These are phyloP conservation scores for Leptodermis oblonga DNA, from an alignment of 257 asterid genomes.

Conservation along the genomic window DNA sequence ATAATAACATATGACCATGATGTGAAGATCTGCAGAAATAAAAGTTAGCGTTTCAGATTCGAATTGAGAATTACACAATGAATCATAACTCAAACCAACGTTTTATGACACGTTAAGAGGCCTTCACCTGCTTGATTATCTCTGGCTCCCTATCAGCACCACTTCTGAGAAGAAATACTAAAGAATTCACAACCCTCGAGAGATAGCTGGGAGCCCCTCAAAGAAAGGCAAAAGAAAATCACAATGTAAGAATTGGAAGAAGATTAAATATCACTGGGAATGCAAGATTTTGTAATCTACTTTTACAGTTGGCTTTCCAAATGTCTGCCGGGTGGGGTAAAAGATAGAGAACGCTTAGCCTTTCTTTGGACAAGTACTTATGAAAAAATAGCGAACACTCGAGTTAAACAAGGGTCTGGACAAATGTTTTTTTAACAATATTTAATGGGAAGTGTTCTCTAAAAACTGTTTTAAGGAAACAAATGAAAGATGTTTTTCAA, in stretches of 20 bases:
- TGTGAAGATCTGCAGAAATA: slow-evolving; percentile 67
- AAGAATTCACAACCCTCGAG: slow-evolving; percentile 49
- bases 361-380: not conserved
- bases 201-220: slow-evolving; percentile 58
- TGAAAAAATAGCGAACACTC: not conserved
- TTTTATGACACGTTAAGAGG: slow-evolving; percentile 2
- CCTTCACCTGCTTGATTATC: slow-evolving; percentile 73
- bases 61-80: no score
- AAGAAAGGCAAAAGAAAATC: slow-evolving; percentile 2
- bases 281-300: not conserved
- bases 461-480: no score
- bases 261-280: not conserved
- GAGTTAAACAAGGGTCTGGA: not conserved
- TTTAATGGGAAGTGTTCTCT: no score
- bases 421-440: not conserved
- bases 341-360: not conserved
- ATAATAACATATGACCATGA: slow-evolving; percentile 80
- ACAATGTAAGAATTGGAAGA: not conserved
- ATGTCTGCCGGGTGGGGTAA: not conserved
- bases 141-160: slow-evolving; percentile 96
- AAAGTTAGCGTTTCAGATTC: slow-evolving; percentile 16
- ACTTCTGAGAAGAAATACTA: slow-evolving; percentile 57
- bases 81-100: slow-evolving; percentile 11
- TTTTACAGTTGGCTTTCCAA: not conserved
- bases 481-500: no score